Evolutionary conservation across 768 basidiomycete genomes (phyloP), one percentile per base, ranked within the genome.

Genomic region (Suillus discolor): DNA sequence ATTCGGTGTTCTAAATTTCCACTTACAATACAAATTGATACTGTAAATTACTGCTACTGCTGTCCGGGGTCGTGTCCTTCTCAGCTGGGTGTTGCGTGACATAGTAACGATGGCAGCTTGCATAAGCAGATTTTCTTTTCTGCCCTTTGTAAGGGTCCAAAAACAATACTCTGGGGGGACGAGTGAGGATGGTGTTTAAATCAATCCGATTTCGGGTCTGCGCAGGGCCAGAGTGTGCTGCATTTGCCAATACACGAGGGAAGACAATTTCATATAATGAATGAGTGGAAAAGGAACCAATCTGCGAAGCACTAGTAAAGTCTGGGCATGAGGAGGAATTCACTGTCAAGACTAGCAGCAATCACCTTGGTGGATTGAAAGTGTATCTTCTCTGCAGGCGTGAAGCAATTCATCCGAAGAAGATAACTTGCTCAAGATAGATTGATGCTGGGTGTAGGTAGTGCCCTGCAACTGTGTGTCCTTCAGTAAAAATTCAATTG

Each of bases 401-500:
- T 87, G 83, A 18, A 80, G 67, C 0, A 72, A 69, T 61, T 82
- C 78, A 20, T 79, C 77, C 1, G 67, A 68, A 8, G 74, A 75
- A 2, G 72, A 71, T 18, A 0, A 79, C 84, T 47, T 86, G 82
- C 67, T 90, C 88, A 16, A 87, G 71, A 68, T 89, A 89, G 1
- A 90, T 82, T 0, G 88, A 89, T 1, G 87, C 89, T 13, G 90
- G 89, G 68, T 89, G 90, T 6, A 90, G 79, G 0, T 86, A 79
- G 41, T 80, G 63, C 4, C 81, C 85, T 6, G 80, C 84, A 7
- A 91, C 88, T 20, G 71, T 78, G 65, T 91, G 90, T 0, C 88
- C 88, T 25, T 73, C 66, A 12, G 91, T 86, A 65, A 79, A 81
- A 74, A 70, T 5, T 66, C 62, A 23, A 88, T 80, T 0, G 88